Evolutionary conservation across 176 grass and related monocot species (phyloP).

Genomic region (Thinopyrum elongatum): DNA sequence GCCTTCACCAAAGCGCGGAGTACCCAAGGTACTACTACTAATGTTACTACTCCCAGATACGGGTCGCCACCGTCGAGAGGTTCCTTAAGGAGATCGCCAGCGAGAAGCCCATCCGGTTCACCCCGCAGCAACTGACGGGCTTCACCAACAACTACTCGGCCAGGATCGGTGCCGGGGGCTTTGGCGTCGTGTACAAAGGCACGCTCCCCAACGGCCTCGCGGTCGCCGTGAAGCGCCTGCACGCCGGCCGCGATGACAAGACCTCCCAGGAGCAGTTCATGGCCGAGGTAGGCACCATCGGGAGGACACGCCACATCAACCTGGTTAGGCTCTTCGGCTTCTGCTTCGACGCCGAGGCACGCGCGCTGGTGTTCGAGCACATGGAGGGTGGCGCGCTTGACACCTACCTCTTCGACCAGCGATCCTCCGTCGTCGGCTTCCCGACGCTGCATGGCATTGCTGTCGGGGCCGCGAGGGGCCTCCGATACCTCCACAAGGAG

Average conservation of each 20-base stretch:
- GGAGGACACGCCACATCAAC: background rate
- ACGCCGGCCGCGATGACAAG: background rate
- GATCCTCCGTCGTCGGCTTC: background rate
- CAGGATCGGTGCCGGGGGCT: background rate
- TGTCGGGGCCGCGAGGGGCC: background rate
- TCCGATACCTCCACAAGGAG: background rate
- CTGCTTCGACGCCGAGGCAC: constrained; percentile 35
- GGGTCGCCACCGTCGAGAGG: background rate
- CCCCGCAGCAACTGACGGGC: background rate
- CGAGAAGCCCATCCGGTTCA: background rate
- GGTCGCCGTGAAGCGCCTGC: background rate
- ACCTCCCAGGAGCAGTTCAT: background rate
- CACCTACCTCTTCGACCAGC: background rate
- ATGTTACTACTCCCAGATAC: background rate
- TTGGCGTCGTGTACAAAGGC: background rate
- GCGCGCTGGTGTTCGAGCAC: constrained; percentile 47
- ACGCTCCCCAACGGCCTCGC: background rate
- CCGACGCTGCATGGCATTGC: background rate
- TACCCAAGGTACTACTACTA: too few relatives aligned
- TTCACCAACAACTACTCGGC: background rate
- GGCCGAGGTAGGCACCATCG: background rate
- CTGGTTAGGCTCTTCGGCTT: constrained; percentile 1
- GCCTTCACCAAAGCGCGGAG: too few relatives aligned
- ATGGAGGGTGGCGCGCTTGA: constrained; percentile 34
- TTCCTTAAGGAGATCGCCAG: background rate